These are phyloP conservation scores for Aspergillus sergii DNA, from an alignment of 2,329 filamentous ascomycete species.

Conservation along the genomic window DNA sequence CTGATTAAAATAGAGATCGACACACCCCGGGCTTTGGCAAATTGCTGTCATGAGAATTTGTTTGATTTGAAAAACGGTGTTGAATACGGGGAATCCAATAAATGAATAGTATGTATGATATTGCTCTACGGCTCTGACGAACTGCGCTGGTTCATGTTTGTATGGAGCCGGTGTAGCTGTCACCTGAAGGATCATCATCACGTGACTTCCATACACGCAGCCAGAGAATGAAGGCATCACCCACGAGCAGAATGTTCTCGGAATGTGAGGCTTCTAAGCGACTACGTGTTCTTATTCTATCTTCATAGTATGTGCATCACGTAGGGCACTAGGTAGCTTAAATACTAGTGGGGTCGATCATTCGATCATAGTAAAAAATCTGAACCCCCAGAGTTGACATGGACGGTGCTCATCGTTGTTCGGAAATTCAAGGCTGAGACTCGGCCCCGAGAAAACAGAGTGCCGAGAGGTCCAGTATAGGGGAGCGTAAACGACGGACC, in stretches of 20 bases:
- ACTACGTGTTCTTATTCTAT: background rate
- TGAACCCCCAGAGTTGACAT: background rate
- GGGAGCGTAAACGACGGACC: background rate
- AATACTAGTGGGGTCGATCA: background rate
- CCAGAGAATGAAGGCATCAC: background rate
- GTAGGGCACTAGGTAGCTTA: background rate
- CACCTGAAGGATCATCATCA: background rate
- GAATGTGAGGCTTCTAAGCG: background rate
- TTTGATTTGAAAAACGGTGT: background rate
- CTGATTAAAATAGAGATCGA: background rate
- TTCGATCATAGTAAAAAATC: background rate
- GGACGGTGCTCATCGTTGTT: background rate
- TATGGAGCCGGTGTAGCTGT: background rate
- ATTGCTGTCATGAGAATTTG: background rate
- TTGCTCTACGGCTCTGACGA: background rate
- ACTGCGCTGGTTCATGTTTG: background rate
- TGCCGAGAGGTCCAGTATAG: background rate
- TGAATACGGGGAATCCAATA: background rate
- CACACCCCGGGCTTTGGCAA: background rate
- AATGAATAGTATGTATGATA: no score
- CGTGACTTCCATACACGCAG: background rate
- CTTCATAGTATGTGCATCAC: background rate
- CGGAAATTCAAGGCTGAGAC: conserved; percentile 2
- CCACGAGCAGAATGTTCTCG: background rate
- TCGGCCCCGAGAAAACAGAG: conserved; percentile 5